Evolutionary conservation across 441 rosid genomes (phyloP).

Genomic region (Erodium texanum): DNA sequence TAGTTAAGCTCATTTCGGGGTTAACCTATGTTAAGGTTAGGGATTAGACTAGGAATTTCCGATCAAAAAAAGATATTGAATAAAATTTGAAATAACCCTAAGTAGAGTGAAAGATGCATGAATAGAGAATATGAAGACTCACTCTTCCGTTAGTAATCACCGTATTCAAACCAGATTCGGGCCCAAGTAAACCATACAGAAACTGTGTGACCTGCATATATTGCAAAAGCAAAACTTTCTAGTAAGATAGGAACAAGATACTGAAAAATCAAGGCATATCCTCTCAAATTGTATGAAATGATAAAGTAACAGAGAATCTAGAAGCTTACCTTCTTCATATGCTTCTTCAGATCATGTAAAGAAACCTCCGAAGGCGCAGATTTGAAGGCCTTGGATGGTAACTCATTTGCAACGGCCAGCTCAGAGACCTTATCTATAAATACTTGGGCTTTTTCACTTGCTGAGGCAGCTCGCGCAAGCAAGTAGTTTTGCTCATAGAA

Average conservation of each 20-base stretch:
- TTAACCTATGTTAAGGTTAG: too few relatives aligned
- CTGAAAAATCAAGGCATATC: neutral
- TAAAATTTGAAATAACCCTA: neutral
- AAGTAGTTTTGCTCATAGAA: slow-evolving; percentile 60
- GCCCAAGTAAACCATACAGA: slow-evolving; percentile 55
- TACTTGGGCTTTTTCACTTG: slow-evolving; percentile 38
- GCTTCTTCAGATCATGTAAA: slow-evolving; percentile 32
- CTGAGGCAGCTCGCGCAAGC: slow-evolving; percentile 43
- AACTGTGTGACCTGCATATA: slow-evolving; percentile 55
- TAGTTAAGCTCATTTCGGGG: neutral
- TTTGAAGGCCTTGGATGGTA: slow-evolving; percentile 51
- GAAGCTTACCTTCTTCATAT: slow-evolving; percentile 53
- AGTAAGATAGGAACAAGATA: slow-evolving; percentile 5
- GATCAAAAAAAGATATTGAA: too few relatives aligned
- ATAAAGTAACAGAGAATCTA: slow-evolving; percentile 6
- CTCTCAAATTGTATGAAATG: slow-evolving; percentile 1
- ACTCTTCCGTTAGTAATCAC: slow-evolving; percentile 97
- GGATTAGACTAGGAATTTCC: too few relatives aligned
- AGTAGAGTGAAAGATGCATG: neutral
- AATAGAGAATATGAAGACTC: slow-evolving; percentile 16
- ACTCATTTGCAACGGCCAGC: slow-evolving; percentile 63
- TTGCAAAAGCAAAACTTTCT: slow-evolving; percentile 14
- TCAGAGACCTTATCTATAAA: slow-evolving; percentile 59
- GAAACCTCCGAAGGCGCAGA: slow-evolving; percentile 45
- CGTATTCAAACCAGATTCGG: slow-evolving; percentile 58